Conservation (phyloP, 2,329 filamentous ascomycete genomes). For the Talaromyces sp. region DNA sequence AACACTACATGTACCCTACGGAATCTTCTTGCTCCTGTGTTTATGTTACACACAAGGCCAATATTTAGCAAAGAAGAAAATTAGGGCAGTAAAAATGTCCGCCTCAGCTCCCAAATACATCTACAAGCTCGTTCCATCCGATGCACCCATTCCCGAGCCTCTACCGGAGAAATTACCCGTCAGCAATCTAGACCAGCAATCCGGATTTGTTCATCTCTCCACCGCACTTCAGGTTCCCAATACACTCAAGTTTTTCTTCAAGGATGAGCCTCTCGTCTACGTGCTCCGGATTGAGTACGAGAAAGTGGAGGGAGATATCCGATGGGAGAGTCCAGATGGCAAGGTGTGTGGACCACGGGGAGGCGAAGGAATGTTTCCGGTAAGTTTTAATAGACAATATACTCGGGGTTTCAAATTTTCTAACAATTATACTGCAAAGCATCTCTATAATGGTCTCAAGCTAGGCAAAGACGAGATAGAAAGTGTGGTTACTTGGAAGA, state of each 20-base stretch:
- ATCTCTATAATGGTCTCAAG: slow-evolving; percentile 35
- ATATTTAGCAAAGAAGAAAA: neutral
- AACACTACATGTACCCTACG: neutral
- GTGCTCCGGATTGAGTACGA: slow-evolving; percentile 32
- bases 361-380: slow-evolving; percentile 35
- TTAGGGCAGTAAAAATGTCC: slow-evolving; percentile 14
- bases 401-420: neutral
- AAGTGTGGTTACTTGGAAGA: slow-evolving; percentile 32
- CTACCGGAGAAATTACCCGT: slow-evolving; percentile 31
- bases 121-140: slow-evolving; percentile 36
- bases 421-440: slow-evolving; percentile 17
- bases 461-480: slow-evolving; percentile 33
- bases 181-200: slow-evolving; percentile 31
- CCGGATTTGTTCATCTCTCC: slow-evolving; percentile 36
- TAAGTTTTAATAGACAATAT: slow-evolving; percentile 15
- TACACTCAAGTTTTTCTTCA: slow-evolving; percentile 34
- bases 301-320: slow-evolving; percentile 23
- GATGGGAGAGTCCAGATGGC: slow-evolving; percentile 35
- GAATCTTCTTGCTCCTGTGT: neutral
- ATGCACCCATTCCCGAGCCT: slow-evolving; percentile 28
- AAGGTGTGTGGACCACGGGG: slow-evolving; percentile 31
- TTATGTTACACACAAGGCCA: neutral
- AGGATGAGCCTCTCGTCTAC: slow-evolving; percentile 32
- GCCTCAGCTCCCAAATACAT: slow-evolving; percentile 22
- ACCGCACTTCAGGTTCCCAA: slow-evolving; percentile 33